Evolutionary conservation across 1,284 basidiomycete species (phyloP), one percentile per base, ranked within the genome.

Genomic region (Tilletiopsis washingtonensis): DNA sequence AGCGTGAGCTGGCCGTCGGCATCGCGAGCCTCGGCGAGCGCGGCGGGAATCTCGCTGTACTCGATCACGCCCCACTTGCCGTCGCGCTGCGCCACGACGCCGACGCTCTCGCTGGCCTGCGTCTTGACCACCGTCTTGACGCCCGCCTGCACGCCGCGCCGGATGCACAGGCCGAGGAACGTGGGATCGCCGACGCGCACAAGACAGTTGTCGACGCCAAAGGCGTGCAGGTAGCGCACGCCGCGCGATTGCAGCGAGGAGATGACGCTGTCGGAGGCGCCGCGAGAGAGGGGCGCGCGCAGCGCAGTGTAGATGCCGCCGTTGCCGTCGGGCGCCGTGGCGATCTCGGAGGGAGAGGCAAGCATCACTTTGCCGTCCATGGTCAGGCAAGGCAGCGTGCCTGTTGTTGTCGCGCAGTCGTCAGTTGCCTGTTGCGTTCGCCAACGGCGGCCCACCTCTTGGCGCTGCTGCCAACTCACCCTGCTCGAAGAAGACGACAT

Each of bases 201-300:
- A 57, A 99, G 86, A 76, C 93, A 98, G 79, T 99, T 99, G 79
- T 98, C 94, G 64, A 99, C 93, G 66, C 93, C 85, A 78, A 96
- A 97, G 1, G 84, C 87, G 76, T 99, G 93, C 40, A 99, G 80
- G 76, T 91, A 96, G 54, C 83, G 80, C 68, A 97, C 78, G 40
- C 84, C 82, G 60, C 90, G 89, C 46, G 76, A 74, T 38, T 78
- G 76, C 54, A 98, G 81, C 75, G 97, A 89, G 38, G 84, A 81
- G 44, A 98, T 81, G 47, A 98, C 90, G 11, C 86, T 86, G 44
- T 74, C 78, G 19, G 79, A 78, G 26, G 78, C 73, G n/a, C 81
- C 67, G 17, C 81, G 81, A n/a, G n/a, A n/a, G 42, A 91, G 75
- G 0, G 89, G 86, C 4, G 81, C 76, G 49, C 89, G 86, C 23